These are phyloP conservation scores for Candida caryicola DNA, from an alignment of 805 yeast species.

Conservation along the genomic window DNA sequence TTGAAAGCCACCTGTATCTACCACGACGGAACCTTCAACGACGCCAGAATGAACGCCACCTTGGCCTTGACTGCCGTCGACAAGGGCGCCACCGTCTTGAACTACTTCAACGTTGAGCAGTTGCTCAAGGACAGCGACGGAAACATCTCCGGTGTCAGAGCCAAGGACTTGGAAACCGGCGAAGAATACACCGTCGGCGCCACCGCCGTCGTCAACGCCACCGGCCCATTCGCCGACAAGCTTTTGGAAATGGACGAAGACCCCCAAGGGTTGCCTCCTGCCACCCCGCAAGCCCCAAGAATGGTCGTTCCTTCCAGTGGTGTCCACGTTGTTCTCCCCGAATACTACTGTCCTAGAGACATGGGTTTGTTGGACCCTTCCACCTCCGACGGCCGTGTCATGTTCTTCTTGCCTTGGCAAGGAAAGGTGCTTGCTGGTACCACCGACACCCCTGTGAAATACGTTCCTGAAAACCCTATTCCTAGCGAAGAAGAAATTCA, in stretches of 20 bases:
- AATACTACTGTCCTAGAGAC: constrained; percentile 82
- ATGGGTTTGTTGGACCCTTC: constrained; percentile 90
- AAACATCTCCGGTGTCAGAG: constrained; percentile 72
- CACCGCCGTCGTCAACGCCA: constrained; percentile 81
- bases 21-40: constrained; percentile 94
- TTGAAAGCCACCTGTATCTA: constrained; percentile 90
- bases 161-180: constrained; percentile 68
- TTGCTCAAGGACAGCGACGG: constrained; percentile 61
- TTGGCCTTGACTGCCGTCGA: constrained; percentile 83
- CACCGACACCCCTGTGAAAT: constrained; percentile 81
- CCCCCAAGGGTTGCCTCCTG: constrained; percentile 62
- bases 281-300: constrained; percentile 49
- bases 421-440: constrained; percentile 96
- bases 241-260: constrained; percentile 83
- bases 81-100: constrained; percentile 84
- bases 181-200: constrained; percentile 60
- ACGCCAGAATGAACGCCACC: constrained; percentile 83
- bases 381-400: constrained; percentile 92
- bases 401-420: constrained; percentile 98
- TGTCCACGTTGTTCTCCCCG: constrained; percentile 89
- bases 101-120: constrained; percentile 79
- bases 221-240: constrained; percentile 89
- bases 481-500: constrained; percentile 87
- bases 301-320: constrained; percentile 96
- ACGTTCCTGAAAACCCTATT: constrained; percentile 70